A percentile compares a stretch with the other conserved stretches of the same genome.
Evolutionary conservation across 2,329 filamentous ascomycete genomes (phyloP).

Genomic region (Neophaeococcomyces aloes): DNA sequence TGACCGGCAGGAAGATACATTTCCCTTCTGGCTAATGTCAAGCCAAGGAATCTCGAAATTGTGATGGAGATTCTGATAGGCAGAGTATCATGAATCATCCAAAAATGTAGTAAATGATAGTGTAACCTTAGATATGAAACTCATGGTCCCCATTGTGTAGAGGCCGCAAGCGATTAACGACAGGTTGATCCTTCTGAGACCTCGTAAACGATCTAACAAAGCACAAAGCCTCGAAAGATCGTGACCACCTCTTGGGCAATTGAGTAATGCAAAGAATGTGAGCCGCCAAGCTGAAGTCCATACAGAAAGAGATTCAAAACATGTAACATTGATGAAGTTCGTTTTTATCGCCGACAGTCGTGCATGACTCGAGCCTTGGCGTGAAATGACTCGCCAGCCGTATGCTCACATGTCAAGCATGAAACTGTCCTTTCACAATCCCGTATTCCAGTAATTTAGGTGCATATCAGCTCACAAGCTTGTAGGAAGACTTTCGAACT

Average conservation of each 20-base stretch:
- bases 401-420: too few relatives aligned
- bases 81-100: too few relatives aligned
- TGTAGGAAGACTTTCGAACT: too few relatives aligned
- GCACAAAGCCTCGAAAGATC: background rate
- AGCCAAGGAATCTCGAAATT: too few relatives aligned
- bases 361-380: background rate
- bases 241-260: constrained; percentile 8
- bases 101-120: too few relatives aligned
- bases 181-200: constrained; percentile 8
- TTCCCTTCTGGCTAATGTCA: too few relatives aligned
- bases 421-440: too few relatives aligned
- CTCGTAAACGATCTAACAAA: background rate
- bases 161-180: constrained; percentile 8
- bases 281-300: constrained; percentile 10
- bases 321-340: background rate
- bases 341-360: background rate
- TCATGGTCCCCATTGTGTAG: constrained; percentile 3
- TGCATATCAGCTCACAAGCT: too few relatives aligned
- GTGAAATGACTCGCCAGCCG: too few relatives aligned
- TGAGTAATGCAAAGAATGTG: constrained; percentile 7
- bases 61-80: too few relatives aligned
- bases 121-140: constrained; percentile 10
- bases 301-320: background rate
- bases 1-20: too few relatives aligned
- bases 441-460: too few relatives aligned